Base-by-base conservation (phyloP, 2,329 filamentous ascomycete species). In the Monilinia polystroma region DNA sequence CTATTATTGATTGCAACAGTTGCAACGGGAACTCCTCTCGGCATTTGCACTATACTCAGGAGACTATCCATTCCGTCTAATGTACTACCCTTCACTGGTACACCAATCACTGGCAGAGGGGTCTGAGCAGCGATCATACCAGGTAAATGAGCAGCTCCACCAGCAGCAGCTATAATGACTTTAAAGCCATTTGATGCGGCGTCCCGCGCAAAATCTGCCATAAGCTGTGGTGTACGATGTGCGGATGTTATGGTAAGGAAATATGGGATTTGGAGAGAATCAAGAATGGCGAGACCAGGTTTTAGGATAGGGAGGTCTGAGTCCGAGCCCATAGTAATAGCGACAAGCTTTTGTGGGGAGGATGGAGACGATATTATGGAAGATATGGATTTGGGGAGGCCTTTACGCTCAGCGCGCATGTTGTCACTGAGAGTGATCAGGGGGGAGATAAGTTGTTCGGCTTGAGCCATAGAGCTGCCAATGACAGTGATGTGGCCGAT, bases 401-500 rank as follows among this genome's bases (percentile, higher is more conserved):
- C 67, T 66, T 75, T 77, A 53, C 85, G 80, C 67, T 84, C 83
- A n/a, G 80, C 79, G 56, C 84, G 83, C 71, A 90, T 85, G 16
- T 77, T 74, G 72, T 90, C 85, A 32, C 87, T 85, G 63, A 85
- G 79, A 55, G 88, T 80, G 67, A 96, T 86, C 29, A 97, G 83
- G 3, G 87, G 87, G 63, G 90, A 86, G 49, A 90, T 85, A 18
- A 88, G 84, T 20, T 83, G 81, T 75, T 90, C 86, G n/a, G 90
- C 87, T 73, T 88, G 83, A 49, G 84, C 80, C 75, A 93, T 87
- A 0, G 85, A 87, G n/a, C 63, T 55, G 1, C 87, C 88, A 1
- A 91, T 90, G 49, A 96, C 80, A 0, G 93, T 98, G 72, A 99
- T 87, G 77, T 99, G 95, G 14, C 94, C 94, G 81, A 98, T 98